phyloP scores from a whole-genome alignment of 192 early-diverging fungal genomes.

The Linnemannia exigua region DNA sequence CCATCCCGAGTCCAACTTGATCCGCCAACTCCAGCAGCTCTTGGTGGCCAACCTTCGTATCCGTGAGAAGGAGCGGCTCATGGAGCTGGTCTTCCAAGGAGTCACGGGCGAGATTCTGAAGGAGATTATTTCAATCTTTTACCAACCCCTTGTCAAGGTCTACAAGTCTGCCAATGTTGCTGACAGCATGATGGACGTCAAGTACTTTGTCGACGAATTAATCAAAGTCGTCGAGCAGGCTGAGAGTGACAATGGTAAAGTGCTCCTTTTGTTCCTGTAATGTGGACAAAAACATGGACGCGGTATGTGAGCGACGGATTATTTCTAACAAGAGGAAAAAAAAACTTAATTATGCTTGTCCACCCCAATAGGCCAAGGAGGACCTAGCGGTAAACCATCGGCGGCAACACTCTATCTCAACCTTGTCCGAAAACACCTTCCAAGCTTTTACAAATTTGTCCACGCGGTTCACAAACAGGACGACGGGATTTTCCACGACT shows the following conservation, averaged over 20 bases:
- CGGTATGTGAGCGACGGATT: too few species aligned
- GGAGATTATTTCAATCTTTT: slow-evolving; percentile 67
- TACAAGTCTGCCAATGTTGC: slow-evolving; percentile 68
- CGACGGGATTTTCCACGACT: slow-evolving; percentile 56
- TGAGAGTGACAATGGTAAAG: slow-evolving; percentile 11
- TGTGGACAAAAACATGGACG: neutral
- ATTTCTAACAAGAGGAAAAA: neutral
- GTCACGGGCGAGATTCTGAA: slow-evolving; percentile 63
- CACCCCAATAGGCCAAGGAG: slow-evolving; percentile 9
- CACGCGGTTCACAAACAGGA: slow-evolving; percentile 62
- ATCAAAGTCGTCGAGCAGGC: slow-evolving; percentile 60
- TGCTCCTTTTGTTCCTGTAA: neutral
- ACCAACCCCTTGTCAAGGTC: slow-evolving; percentile 64
- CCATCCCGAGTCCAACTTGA: slow-evolving; percentile 24
- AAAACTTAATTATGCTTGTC: neutral
- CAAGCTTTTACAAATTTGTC: slow-evolving; percentile 63
- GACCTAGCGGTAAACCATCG: slow-evolving; percentile 4
- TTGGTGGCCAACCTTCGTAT: slow-evolving; percentile 59
- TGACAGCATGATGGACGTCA: slow-evolving; percentile 59
- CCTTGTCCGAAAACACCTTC: slow-evolving; percentile 60
- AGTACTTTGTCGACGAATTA: slow-evolving; percentile 62
- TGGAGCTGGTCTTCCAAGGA: slow-evolving; percentile 61
- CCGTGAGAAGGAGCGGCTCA: slow-evolving; percentile 61
- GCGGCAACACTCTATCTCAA: slow-evolving; percentile 31
- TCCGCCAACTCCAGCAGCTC: slow-evolving; percentile 52